phyloP scores from a whole-genome alignment of 2,329 filamentous ascomycete genomes.

The Drechslerella dactyloides region DNA sequence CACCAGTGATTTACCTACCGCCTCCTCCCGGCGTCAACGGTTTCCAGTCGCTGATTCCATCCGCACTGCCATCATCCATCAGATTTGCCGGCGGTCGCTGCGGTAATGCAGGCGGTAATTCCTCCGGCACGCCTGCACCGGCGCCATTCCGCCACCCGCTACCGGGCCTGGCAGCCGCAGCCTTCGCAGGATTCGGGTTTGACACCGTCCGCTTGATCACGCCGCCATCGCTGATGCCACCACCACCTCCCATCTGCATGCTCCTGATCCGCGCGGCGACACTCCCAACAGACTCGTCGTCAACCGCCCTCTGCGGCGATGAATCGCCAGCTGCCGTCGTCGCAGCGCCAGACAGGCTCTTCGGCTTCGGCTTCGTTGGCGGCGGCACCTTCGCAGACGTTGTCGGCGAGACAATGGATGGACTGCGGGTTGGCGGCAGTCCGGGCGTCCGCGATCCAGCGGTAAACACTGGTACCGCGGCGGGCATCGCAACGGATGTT shows the following conservation, averaged over 20 bases:
- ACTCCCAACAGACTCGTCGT: slow-evolving; percentile 27
- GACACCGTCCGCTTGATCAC: slow-evolving; percentile 35
- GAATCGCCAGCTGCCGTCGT: slow-evolving; percentile 7
- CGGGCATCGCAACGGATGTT: slow-evolving; percentile 47
- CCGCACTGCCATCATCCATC: slow-evolving; percentile 35
- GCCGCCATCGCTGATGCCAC: not conserved
- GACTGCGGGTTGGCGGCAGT: slow-evolving; percentile 36
- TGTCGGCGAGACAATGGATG: slow-evolving; percentile 16
- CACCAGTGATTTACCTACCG: not conserved
- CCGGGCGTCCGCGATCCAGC: slow-evolving; percentile 58
- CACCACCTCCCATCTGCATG: slow-evolving; percentile 26
- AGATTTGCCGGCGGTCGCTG: slow-evolving; percentile 30
- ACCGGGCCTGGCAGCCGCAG: too few species aligned
- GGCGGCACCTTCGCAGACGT: slow-evolving; percentile 18
- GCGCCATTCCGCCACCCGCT: slow-evolving; percentile 21
- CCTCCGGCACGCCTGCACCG: slow-evolving; percentile 9
- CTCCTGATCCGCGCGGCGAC: slow-evolving; percentile 37
- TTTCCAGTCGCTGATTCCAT: slow-evolving; percentile 29
- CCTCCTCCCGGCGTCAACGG: slow-evolving; percentile 28
- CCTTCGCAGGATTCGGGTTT: slow-evolving; percentile 3
- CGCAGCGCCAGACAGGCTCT: slow-evolving; percentile 17
- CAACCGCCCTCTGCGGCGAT: slow-evolving; percentile 34
- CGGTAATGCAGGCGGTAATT: slow-evolving; percentile 27
- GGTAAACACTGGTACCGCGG: slow-evolving; percentile 53
- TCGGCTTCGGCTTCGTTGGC: slow-evolving; percentile 39